Base-by-base conservation (phyloP, 495 filamentous ascomycete species). In the Cairneyella variabilis region DNA sequence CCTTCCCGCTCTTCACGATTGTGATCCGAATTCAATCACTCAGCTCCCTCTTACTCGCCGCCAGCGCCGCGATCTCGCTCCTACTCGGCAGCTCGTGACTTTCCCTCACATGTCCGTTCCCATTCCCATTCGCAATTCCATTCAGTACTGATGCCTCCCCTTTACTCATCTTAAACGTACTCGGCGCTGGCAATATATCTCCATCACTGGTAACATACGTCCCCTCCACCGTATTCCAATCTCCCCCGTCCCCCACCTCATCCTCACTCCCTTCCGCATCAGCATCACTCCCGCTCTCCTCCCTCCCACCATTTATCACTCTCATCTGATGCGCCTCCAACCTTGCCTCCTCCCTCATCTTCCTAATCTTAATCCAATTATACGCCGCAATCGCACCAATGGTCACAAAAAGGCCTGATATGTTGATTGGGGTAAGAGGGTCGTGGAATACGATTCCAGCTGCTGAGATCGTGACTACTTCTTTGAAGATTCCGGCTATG, bases 401-500 rank as follows among this genome's bases (percentile, higher is more conserved):
- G 0, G 95, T 99, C 26, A 97, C 80, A n/a, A 91, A 64, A 10
- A 99, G 69, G 3, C 95, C 95, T 3, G 84, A 81, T 0, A 97
- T 68, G 62, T 99, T 99, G 71, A 99, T 82, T 2, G 85, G 76
- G 0, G 93, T 97, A 55, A 99, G 80, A 46, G 78, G 79, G 63
- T 99, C 95, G 59, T 91, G 82, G 72, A 97, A 99, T 5, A 95
- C 83, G 12, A 95, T 67, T 17, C 88, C 88, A 0, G 93, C 95
- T 1, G 90, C 90, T 34, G 83, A 83, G 64, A 99, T 97, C 5
- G 95, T 99, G 47, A 99, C 84, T 10, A 96, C 95, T 71, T 99
- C 95, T 69, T 99, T 99, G 76, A 99, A 97, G 47, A 97, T 99
- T 42, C 95, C 95, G 57, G 91, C 95, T 50, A 99, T 97, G 45